Evolutionary conservation across 441 rosid genomes (phyloP).

Genomic region (Euphorbia celastroides): DNA sequence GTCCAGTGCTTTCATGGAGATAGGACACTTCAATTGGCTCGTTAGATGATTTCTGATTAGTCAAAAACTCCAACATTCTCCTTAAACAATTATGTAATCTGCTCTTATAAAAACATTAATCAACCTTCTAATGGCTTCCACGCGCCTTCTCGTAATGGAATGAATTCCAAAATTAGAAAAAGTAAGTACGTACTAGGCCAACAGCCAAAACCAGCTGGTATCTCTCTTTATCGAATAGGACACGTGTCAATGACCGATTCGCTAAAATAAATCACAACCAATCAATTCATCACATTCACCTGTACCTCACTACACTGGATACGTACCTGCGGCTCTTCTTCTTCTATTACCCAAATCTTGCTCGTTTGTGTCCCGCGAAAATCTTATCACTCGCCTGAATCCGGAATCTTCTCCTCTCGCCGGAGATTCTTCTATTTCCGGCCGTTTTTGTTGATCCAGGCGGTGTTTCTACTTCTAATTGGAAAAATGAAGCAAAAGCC

Average conservation of each 20-base stretch:
- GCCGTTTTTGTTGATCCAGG: not conserved
- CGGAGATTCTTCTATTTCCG: not conserved
- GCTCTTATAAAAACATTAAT: too few species aligned
- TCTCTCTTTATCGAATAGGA: not conserved
- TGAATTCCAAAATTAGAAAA: too few species aligned
- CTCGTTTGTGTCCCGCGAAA: not conserved
- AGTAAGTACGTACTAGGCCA: too few species aligned
- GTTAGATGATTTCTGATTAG: too few species aligned
- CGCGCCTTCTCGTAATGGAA: too few species aligned
- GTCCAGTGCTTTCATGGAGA: too few species aligned
- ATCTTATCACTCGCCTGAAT: not conserved
- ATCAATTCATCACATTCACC: not conserved
- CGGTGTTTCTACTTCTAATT: not conserved
- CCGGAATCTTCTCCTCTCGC: not conserved
- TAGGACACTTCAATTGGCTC: too few species aligned
- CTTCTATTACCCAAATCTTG: not conserved
- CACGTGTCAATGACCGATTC: not conserved
- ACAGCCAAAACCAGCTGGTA: not conserved
- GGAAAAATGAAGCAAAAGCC: constrained; percentile 45
- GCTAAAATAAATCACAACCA: not conserved
- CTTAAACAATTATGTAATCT: too few species aligned
- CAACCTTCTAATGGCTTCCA: too few species aligned
- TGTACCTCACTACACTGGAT: not conserved
- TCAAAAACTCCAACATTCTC: too few species aligned
- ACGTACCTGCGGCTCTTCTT: not conserved